These are phyloP conservation scores for Trebouxia sp. DNA, from an alignment of 139 green algal genomes.

Conservation along the genomic window DNA sequence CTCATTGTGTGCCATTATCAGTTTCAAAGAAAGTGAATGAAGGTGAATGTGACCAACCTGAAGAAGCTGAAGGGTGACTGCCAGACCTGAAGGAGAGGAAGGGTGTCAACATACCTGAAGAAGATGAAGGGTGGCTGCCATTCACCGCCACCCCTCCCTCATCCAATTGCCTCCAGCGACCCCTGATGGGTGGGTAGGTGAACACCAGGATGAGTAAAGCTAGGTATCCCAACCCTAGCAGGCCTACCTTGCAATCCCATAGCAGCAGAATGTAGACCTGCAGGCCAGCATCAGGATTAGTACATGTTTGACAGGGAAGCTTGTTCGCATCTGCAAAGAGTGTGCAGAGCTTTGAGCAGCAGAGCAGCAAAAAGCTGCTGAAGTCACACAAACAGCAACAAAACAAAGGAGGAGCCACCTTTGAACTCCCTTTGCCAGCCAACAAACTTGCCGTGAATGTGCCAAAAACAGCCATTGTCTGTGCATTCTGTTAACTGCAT, in stretches of 20 bases:
- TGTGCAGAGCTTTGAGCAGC: not conserved
- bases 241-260: conserved; percentile 10
- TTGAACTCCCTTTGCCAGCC: too few species aligned
- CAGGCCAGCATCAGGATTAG: not conserved
- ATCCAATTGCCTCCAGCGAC: conserved; percentile 5
- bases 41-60: not conserved
- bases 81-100: not conserved
- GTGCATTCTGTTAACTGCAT: too few species aligned
- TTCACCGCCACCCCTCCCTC: not conserved
- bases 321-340: not conserved
- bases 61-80: not conserved
- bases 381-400: not conserved
- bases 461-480: too few species aligned
- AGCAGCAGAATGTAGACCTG: conserved; percentile 47
- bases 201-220: conserved; percentile 33
- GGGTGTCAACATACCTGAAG: not conserved
- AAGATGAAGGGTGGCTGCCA: not conserved
- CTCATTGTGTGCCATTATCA: not conserved
- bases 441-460: too few species aligned
- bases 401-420: too few species aligned
- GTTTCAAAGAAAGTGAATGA: not conserved
- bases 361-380: not conserved
- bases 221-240: conserved; percentile 48
- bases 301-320: not conserved
- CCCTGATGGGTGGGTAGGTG: conserved; percentile 5